Conservation (phyloP, 2,329 filamentous ascomycete species). For the Ophiocordyceps sinensis region DNA sequence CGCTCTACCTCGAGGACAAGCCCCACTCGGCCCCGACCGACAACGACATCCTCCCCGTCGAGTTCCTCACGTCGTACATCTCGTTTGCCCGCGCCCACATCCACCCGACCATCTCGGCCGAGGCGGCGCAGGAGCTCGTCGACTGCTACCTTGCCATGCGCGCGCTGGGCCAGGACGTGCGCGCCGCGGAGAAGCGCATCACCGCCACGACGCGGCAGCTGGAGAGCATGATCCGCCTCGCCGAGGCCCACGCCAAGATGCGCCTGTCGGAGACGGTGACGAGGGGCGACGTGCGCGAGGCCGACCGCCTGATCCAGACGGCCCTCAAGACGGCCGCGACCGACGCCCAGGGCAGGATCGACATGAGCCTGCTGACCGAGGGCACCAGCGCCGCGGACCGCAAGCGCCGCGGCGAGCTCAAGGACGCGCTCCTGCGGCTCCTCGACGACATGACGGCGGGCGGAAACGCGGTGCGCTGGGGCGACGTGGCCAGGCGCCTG, state of each 20-base stretch:
- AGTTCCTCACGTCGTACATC: constrained; percentile 93
- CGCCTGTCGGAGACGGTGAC: constrained; percentile 66
- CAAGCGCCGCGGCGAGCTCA: constrained; percentile 69
- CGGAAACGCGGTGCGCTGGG: constrained; percentile 56
- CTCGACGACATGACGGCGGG: constrained; percentile 67
- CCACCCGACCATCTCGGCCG: constrained; percentile 66
- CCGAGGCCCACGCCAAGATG: constrained; percentile 98
- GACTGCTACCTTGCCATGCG: constrained; percentile 90
- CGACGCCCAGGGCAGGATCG: constrained; percentile 80
- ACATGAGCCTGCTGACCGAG: constrained; percentile 91
- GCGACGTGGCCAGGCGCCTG: constrained; percentile 62
- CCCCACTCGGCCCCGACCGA: constrained; percentile 66
- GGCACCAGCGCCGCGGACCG: constrained; percentile 85
- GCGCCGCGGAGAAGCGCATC: constrained; percentile 84
- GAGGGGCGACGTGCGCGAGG: constrained; percentile 71
- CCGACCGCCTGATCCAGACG: constrained; percentile 80
- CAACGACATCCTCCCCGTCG: constrained; percentile 75
- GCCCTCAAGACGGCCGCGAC: constrained; percentile 97
- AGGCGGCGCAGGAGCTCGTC: constrained; percentile 72
- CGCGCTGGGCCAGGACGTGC: constrained; percentile 75
- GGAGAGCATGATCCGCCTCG: constrained; percentile 94
- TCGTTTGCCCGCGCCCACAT: constrained; percentile 83
- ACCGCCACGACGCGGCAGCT: constrained; percentile 94
- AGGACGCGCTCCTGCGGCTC: constrained; percentile 57
- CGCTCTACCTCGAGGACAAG: constrained; percentile 91